Conservation (phyloP, 2,329 filamentous ascomycete genomes). For the Sporothrix sp. region DNA sequence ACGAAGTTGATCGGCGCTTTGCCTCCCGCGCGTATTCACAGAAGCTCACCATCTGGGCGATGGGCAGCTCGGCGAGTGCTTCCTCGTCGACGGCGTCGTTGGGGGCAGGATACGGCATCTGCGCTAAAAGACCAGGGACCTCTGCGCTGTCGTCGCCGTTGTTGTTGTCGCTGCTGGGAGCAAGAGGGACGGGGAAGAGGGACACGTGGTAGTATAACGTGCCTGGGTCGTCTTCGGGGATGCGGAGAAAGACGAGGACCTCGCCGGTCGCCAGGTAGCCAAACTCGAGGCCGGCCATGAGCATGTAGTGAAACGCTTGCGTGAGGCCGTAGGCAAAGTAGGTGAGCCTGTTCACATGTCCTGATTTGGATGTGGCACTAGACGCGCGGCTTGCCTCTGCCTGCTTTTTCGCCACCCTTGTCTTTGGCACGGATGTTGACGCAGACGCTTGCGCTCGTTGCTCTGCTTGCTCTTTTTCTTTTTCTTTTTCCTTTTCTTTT, state of each 20-base stretch:
- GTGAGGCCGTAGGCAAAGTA: constrained; percentile 11
- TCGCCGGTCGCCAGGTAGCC: constrained; percentile 9
- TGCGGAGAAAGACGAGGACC: constrained; percentile 12
- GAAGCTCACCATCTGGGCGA: constrained; percentile 6
- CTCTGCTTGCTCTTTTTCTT: background rate
- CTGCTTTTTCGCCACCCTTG: no score
- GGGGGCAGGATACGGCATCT: no score
- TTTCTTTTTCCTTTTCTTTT: background rate
- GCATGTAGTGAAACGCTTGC: constrained; percentile 13
- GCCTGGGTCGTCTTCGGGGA: constrained; percentile 7
- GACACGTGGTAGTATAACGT: constrained; percentile 10
- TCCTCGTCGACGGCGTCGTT: no score
- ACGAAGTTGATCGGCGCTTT: constrained; percentile 5
- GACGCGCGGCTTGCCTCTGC: no score
- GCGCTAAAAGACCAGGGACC: no score
- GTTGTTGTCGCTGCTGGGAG: no score
- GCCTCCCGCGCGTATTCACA: constrained; percentile 9
- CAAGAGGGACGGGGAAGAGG: constrained; percentile 1
- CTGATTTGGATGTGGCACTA: no score
- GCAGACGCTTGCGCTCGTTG: background rate
- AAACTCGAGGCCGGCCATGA: constrained; percentile 11
- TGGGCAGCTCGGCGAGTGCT: no score
- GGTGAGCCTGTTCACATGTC: background rate
- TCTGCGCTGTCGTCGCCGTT: no score
- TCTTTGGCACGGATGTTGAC: no score